These are phyloP conservation scores for Phytopythium litorale DNA, from an alignment of 352 stramenopile species.

Conservation along the genomic window DNA sequence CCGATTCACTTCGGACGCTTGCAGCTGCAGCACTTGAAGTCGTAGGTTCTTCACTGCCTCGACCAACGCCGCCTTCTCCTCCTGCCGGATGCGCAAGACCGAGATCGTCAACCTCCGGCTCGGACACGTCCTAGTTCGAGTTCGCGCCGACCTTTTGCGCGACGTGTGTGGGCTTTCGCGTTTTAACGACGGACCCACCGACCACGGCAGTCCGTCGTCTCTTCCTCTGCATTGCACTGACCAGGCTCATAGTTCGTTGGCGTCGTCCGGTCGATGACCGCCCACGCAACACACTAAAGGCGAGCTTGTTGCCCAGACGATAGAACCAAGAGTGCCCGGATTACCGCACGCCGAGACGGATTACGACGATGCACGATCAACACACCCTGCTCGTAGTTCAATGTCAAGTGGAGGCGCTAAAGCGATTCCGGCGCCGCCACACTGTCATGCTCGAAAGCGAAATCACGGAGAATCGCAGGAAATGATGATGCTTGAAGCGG, in stretches of 20 bases:
- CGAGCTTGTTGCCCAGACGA: too few relatives aligned
- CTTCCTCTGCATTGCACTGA: neutral
- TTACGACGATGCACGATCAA: too few relatives aligned
- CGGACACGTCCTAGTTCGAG: neutral
- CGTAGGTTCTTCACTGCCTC: constrained; percentile 16
- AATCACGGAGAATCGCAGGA: too few relatives aligned
- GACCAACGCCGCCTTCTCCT: constrained; percentile 6
- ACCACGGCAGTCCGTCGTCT: neutral
- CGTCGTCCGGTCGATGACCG: too few relatives aligned
- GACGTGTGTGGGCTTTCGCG: constrained; percentile 7
- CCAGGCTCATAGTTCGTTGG: neutral
- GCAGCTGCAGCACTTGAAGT: constrained; percentile 12
- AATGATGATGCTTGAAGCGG: too few relatives aligned
- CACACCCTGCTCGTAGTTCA: neutral
- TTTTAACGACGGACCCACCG: neutral
- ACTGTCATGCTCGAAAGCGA: too few relatives aligned
- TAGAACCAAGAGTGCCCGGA: neutral
- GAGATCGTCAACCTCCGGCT: neutral
- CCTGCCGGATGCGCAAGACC: neutral
- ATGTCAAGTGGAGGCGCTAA: neutral
- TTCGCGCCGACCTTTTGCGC: neutral
- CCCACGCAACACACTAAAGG: too few relatives aligned
- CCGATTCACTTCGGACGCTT: constrained; percentile 5
- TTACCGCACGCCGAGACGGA: neutral
- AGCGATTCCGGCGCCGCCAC: too few relatives aligned